Evolutionary conservation across 257 asterid genomes (phyloP).

Genomic region (Galeopsis tetrahit): DNA sequence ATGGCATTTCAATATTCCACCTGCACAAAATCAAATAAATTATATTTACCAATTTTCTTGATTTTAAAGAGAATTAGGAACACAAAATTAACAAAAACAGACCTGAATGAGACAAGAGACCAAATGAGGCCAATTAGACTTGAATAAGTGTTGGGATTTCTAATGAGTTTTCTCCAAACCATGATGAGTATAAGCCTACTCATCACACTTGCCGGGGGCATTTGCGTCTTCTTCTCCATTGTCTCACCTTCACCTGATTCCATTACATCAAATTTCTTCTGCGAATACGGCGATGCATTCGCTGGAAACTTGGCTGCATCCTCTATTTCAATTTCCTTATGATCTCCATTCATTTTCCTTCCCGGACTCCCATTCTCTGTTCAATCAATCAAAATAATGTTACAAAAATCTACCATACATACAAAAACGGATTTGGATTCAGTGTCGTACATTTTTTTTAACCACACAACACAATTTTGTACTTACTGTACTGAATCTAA

Average conservation of each 20-base stretch:
- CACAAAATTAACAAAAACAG: not conserved
- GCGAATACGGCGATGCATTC: constrained; percentile 60
- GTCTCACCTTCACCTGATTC: constrained; percentile 46
- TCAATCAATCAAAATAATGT: not conserved
- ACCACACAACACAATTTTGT: too few species aligned
- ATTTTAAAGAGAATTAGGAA: not conserved
- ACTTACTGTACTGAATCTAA: too few species aligned
- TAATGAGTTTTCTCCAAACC: constrained; percentile 95
- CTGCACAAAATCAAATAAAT: constrained; percentile 36
- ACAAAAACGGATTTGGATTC: too few species aligned
- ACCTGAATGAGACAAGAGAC: constrained; percentile 93
- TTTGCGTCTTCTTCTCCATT: constrained; percentile 60
- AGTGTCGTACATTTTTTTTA: too few species aligned
- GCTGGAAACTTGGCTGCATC: constrained; percentile 50
- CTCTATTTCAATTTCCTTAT: constrained; percentile 68
- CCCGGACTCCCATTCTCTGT: constrained; percentile 57
- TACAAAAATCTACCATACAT: not conserved
- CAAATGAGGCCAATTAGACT: constrained; percentile 83
- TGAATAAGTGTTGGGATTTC: constrained; percentile 94
- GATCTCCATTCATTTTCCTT: constrained; percentile 52
- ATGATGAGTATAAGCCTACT: constrained; percentile 86
- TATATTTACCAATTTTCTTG: not conserved
- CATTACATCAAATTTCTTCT: constrained; percentile 45
- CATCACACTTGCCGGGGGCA: constrained; percentile 98
- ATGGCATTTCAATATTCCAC: constrained; percentile 91